Evolutionary conservation across 2,329 filamentous ascomycete genomes (phyloP), one percentile per base, ranked within the genome.

Genomic region (Penicillium sp.): DNA sequence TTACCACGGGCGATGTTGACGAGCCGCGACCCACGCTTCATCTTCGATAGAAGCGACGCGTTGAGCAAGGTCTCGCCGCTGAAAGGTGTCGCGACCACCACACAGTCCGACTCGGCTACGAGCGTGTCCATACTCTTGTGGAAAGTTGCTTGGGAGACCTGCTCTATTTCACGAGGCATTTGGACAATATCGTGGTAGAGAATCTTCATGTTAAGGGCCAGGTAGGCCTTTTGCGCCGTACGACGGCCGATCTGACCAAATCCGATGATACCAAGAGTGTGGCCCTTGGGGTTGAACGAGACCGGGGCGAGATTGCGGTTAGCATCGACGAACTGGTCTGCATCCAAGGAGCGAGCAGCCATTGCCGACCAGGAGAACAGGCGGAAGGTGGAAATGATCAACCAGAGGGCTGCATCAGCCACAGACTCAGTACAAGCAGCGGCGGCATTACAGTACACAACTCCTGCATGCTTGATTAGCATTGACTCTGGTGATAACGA

Each of bases 391-490:
- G 84, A 84, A 52, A 92, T 83, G 65, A 92, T 84, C 66, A 89
- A 83, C 68, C 86, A 87, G 42, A 90, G 80, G 17, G 88, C 86
- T 62, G 90, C 86, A 73, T 92, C 90, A 53, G 89, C 88, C 1
- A 91, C 89, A 4, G 88, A 86, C 68, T 92, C 89, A 6, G 87
- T 87, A 38, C 88, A 88, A 0, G 89, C 88, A 1, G 86, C 82
- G 1, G 88, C 88, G 2, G 86, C 84, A 75, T 92, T 91, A 79
- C 89, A 91, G 76, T 91, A 92, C 15, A 64, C 45, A 3, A 73
- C 66, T 11, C 70, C 71, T 73, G 11, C 8, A 48, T 6, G 15
- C 7, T 52, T 22, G 8, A 37, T 59, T 20, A 61, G 58, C 15
- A 41, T 31, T 2, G 4, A 5, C 15, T 37, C 43, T 31, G 43